These are phyloP conservation scores for Rhizophagus sp. DNA, from an alignment of 192 early-diverging fungal genomes.

Conservation along the genomic window DNA sequence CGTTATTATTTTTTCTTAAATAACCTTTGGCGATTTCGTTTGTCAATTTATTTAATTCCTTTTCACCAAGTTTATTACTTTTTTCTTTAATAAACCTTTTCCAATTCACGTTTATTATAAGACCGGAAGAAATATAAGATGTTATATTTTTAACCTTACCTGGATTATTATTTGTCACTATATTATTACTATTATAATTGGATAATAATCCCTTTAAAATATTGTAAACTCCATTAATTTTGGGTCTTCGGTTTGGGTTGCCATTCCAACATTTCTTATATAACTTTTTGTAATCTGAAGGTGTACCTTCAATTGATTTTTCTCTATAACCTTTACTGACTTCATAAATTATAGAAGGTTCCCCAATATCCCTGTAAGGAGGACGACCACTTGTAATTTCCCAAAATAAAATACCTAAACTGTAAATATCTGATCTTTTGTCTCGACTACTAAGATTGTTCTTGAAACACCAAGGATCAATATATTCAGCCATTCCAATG, in stretches of 20 bases:
- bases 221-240: too few species aligned
- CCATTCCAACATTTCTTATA: constrained; percentile 41
- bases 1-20: not conserved
- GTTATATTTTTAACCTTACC: too few species aligned
- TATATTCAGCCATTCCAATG: not conserved
- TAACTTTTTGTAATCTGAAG: constrained; percentile 37
- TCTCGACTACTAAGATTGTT: not conserved
- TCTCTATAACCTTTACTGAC: constrained; percentile 39
- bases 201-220: too few species aligned
- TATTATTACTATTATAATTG: too few species aligned
- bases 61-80: too few species aligned
- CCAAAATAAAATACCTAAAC: constrained; percentile 46
- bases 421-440: constrained; percentile 44
- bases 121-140: too few species aligned
- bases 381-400: constrained; percentile 39
- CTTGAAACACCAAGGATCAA: not conserved
- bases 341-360: not conserved
- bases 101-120: too few species aligned
- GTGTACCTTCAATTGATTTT: constrained; percentile 33
- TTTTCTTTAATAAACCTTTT: too few species aligned
- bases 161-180: too few species aligned
- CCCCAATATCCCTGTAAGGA: constrained; percentile 22
- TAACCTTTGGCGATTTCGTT: not conserved
- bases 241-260: constrained; percentile 33
- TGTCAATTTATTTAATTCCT: not conserved